Evolutionary conservation across 495 filamentous ascomycete species (phyloP), one percentile per base, ranked within the genome.

Genomic region (Lichina pygmaea): DNA sequence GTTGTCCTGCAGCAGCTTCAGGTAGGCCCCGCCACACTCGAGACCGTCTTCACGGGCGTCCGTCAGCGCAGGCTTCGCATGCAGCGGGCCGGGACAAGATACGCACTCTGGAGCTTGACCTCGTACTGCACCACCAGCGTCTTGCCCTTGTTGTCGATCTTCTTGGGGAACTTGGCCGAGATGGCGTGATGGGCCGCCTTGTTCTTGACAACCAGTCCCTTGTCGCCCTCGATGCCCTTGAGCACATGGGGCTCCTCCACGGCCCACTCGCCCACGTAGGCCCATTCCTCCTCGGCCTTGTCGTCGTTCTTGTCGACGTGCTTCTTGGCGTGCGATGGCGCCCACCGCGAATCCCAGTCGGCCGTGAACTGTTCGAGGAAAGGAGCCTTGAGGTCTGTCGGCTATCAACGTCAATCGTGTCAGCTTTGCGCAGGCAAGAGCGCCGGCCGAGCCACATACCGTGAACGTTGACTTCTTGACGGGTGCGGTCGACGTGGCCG

Each of bases 311-410:
- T 39, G 50, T 60, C 67, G 47, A 64, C 65, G 49, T 91, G 81
- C 72, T 95, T 95, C 72, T 95, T 95, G 50, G 91, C 91, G 55
- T 89, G 78, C 15, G 85, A 93, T 47, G 75, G 68, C 63, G 84
- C 80, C 91, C 91, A 99, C 59, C 91, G 67, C 42, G 67, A 65
- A 44, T 93, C 73, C 86, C 89, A 94, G 63, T 79, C 86, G 48
- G 84, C 75, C 60, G 81, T 92, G 69, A 99, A 99, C 61, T 99
- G 91, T 66, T 99, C 91, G 47, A 94, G 63, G 75, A 99, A 95
- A 38, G 84, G 81, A 49, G 79, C 91, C 62, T 95, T 81, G 55
- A 95, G 63, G 46, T 67, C 67, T 44, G 81, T 77, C 44, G 91
- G 86, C 86, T 94, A 53, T 10, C 38, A 39, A 43, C 43, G 12